Base-by-base conservation (phyloP, 352 stramenopile species). In the Pythium aristosporum region DNA sequence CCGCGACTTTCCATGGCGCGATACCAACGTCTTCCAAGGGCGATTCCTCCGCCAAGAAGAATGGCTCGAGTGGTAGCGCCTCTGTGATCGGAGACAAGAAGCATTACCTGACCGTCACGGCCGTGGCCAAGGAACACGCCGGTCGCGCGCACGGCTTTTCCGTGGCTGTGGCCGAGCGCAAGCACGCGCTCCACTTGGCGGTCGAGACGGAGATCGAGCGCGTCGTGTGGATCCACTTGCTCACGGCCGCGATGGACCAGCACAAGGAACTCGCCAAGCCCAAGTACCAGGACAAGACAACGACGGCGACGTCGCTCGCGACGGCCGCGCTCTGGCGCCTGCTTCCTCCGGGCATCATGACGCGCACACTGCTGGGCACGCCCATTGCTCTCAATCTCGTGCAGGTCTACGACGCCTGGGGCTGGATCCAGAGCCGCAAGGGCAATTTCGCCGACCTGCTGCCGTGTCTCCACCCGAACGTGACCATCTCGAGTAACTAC, bases 361-460 rank as follows among this genome's bases (percentile, higher is more conserved):
- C 68, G 25, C 71, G 69, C 59, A 91, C 83, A 39, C 54, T 93
- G 44, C 53, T 89, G 20, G 75, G 74, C 39, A 74, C 70, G n/a
- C 67, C 80, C 1, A 85, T 91, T 16, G 65, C 47, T 48, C 76
- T 92, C 12, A 80, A 92, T 37, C 51, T 94, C 25, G 66, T 73
- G 28, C 65, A 83, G 50, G 85, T 92, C 21, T 94, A 94, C 63
- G 80, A 91, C 3, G 75, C 82, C 3, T 94, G 80, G 79, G 83
- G 83, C 13, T 77, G 73, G 49, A 85, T 92, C 62, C 79, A 88
- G 59, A 72, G 78, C 32, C 82, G 82, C 49, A 89, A 89, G 48
- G 85, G 85, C 28, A 92, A 94, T 46, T 92, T 94, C 49, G 79
- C 85, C 9, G 63, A 91, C 52, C 56, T 94, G 28, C 69, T 94